Evolutionary conservation across 768 basidiomycete species (phyloP).

Genomic region (Leccinum incarnatum): DNA sequence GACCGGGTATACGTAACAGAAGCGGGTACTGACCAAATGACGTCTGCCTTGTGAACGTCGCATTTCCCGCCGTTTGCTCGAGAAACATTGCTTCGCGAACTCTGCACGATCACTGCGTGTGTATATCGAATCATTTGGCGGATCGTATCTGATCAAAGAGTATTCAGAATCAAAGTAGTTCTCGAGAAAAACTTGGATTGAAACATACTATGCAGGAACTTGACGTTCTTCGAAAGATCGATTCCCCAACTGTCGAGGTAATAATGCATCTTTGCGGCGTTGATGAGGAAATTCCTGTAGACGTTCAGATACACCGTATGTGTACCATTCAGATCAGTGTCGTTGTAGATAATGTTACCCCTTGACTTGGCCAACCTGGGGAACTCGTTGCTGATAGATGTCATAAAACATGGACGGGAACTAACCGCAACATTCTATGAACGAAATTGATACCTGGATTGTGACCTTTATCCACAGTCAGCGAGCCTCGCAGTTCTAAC

Average conservation of each 20-base stretch:
- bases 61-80: slow-evolving; percentile 37
- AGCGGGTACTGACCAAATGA: slow-evolving; percentile 56
- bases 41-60: slow-evolving; percentile 46
- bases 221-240: slow-evolving; percentile 39
- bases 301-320: slow-evolving; percentile 73
- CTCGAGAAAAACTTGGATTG: neutral
- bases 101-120: slow-evolving; percentile 49
- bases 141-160: slow-evolving; percentile 50
- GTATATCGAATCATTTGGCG: slow-evolving; percentile 57
- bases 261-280: slow-evolving; percentile 82
- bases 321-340: slow-evolving; percentile 62
- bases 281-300: slow-evolving; percentile 80
- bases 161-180: neutral
- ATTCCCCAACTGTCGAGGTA: slow-evolving; percentile 69
- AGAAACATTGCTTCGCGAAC: slow-evolving; percentile 41
- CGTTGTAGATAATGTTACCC: slow-evolving; percentile 78
- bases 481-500: slow-evolving; percentile 59
- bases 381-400: slow-evolving; percentile 6
- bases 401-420: slow-evolving; percentile 3
- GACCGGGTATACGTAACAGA: neutral
- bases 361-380: slow-evolving; percentile 67
- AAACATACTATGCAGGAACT: slow-evolving; percentile 56
- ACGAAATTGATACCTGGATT: slow-evolving; percentile 63
- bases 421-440: slow-evolving; percentile 74
- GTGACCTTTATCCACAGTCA: slow-evolving; percentile 68